phyloP scores from a whole-genome alignment of 495 filamentous ascomycete genomes.

The Aspergillus saccharolyticus region DNA sequence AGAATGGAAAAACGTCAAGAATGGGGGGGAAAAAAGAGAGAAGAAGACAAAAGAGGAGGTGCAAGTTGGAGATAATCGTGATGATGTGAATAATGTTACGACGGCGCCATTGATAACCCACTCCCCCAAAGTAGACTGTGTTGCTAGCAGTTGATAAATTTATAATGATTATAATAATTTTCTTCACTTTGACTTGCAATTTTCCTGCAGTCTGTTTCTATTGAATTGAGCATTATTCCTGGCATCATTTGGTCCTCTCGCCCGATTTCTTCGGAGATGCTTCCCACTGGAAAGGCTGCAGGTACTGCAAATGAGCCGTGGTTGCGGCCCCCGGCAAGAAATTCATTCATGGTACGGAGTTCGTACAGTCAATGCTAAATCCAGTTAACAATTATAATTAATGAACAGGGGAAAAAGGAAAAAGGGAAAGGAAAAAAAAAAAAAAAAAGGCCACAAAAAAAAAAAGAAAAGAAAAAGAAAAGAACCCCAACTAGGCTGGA shows the following conservation, averaged over 20 bases:
- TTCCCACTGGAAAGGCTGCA: background rate
- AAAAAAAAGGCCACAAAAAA: background rate
- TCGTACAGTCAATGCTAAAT: too few relatives aligned
- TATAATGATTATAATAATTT: too few relatives aligned
- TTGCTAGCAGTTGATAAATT: background rate
- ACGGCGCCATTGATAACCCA: slow-evolving; percentile 7
- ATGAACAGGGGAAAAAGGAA: background rate
- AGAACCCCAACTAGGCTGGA: background rate
- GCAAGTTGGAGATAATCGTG: slow-evolving; percentile 17
- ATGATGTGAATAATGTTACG: slow-evolving; percentile 24
- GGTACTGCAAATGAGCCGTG: background rate
- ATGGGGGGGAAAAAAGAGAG: slow-evolving; percentile 11
- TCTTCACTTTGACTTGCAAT: background rate
- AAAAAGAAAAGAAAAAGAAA: background rate
- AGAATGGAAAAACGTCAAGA: slow-evolving; percentile 10
- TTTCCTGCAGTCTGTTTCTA: background rate
- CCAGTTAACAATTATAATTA: too few relatives aligned
- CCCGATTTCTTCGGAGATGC: background rate
- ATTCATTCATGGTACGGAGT: background rate
- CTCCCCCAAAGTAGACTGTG: background rate
- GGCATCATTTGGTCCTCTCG: background rate
- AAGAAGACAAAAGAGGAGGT: slow-evolving; percentile 10
- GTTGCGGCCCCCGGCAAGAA: background rate
- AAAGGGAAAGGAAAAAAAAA: background rate
- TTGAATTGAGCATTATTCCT: background rate